Evolutionary conservation across 306 rosid species (phyloP).

Genomic region (Corylus heterophylla): DNA sequence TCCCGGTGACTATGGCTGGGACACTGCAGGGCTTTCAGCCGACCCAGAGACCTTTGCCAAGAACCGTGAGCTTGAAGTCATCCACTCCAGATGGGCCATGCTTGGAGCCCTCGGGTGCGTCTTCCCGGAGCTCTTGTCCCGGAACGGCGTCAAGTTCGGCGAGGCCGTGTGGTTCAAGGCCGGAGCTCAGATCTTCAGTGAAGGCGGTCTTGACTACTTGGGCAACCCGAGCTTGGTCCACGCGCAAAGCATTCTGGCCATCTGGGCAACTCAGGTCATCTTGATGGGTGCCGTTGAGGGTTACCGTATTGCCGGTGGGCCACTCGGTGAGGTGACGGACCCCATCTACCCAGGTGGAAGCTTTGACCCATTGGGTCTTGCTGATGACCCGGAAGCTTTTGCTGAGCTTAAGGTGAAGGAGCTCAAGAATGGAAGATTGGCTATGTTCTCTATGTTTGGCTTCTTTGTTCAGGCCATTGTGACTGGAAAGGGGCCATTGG

Average conservation of each 20-base stretch:
- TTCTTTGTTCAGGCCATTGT: slow-evolving; percentile 95
- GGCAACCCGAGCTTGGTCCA: slow-evolving; percentile 92
- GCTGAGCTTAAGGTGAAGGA: slow-evolving; percentile 95
- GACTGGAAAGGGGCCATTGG: slow-evolving; percentile 83
- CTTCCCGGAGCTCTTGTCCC: slow-evolving; percentile 81
- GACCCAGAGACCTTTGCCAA: slow-evolving; percentile 85
- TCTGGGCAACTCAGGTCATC: slow-evolving; percentile 77
- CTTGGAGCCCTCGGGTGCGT: slow-evolving; percentile 83
- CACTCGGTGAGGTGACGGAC: slow-evolving; percentile 80
- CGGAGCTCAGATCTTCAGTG: slow-evolving; percentile 85
- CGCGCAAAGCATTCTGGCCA: slow-evolving; percentile 91
- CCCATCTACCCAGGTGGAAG: slow-evolving; percentile 97
- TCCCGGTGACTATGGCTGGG: slow-evolving; percentile 92
- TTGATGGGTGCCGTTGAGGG: slow-evolving; percentile 95
- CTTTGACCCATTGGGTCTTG: slow-evolving; percentile 94
- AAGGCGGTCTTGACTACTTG: slow-evolving; percentile 94
- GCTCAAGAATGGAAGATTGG: slow-evolving; percentile 81
- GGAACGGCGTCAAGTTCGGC: slow-evolving; percentile 83
- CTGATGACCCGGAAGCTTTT: slow-evolving; percentile 93
- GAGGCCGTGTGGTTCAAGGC: slow-evolving; percentile 98
- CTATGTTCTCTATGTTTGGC: slow-evolving; percentile 95
- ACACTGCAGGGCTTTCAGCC: slow-evolving; percentile 89
- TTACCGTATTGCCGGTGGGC: slow-evolving; percentile 85
- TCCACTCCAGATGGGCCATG: slow-evolving; percentile 93
- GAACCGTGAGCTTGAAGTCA: slow-evolving; percentile 80